Evolutionary conservation across 2,329 filamentous ascomycete species (phyloP).

Genomic region (Cladosporium sp.): DNA sequence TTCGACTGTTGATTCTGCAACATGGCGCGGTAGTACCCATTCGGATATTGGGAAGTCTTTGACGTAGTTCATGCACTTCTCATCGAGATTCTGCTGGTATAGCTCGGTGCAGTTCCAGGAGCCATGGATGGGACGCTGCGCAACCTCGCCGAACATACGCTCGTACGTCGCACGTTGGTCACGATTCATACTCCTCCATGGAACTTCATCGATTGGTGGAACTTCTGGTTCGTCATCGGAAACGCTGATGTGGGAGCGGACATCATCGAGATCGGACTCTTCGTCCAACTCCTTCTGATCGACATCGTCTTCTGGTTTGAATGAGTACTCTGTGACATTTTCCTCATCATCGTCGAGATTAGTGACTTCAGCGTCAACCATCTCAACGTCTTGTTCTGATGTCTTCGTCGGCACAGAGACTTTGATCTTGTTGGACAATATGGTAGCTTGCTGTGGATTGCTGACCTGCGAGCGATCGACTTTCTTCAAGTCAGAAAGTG

Average conservation of each 20-base stretch:
- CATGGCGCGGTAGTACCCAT: conserved; percentile 20
- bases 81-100: conserved; percentile 24
- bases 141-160: conserved; percentile 21
- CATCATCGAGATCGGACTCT: conserved; percentile 15
- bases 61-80: conserved; percentile 24
- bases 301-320: conserved; percentile 16
- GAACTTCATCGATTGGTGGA: background rate
- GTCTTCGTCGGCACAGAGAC: background rate
- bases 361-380: background rate
- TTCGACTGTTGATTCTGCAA: conserved; percentile 20
- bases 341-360: background rate
- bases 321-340: conserved; percentile 19
- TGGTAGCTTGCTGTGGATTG: background rate
- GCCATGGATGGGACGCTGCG: conserved; percentile 16
- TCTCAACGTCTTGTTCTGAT: background rate
- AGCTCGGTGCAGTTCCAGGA: conserved; percentile 26
- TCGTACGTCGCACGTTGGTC: conserved; percentile 3
- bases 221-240: conserved; percentile 14
- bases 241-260: conserved; percentile 21
- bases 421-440: background rate
- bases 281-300: conserved; percentile 7
- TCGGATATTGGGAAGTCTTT: conserved; percentile 23
- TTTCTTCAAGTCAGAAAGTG: background rate
- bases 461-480: background rate
- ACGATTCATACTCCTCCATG: conserved; percentile 1